These are phyloP conservation scores for Cutaneotrichosporon cutaneum DNA, from an alignment of 1,284 basidiomycete species.

Conservation along the genomic window DNA sequence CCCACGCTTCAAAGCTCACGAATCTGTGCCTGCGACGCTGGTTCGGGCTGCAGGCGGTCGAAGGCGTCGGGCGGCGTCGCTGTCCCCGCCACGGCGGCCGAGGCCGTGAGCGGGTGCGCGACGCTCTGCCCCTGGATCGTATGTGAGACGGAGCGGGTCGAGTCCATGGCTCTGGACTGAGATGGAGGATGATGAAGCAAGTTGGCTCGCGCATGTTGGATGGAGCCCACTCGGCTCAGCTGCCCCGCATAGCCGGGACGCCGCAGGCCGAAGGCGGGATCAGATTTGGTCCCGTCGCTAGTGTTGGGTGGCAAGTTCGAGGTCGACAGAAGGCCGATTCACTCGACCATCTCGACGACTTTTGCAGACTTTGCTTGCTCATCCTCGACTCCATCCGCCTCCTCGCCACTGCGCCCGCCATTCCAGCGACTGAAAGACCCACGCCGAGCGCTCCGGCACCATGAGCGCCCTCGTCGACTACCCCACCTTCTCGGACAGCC, in stretches of 20 bases:
- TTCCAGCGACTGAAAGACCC: neutral
- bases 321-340: too few species aligned
- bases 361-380: neutral
- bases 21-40: slow-evolving; percentile 69
- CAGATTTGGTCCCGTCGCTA: slow-evolving; percentile 12
- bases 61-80: slow-evolving; percentile 24
- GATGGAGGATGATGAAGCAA: neutral
- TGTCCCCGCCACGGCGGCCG: neutral
- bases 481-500: slow-evolving; percentile 52
- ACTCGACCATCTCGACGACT: neutral
- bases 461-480: slow-evolving; percentile 29
- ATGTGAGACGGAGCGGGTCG: slow-evolving; percentile 18
- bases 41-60: slow-evolving; percentile 32
- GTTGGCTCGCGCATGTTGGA: neutral
- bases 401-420: neutral
- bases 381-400: slow-evolving; percentile 7
- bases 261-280: neutral
- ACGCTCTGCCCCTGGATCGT: slow-evolving; percentile 1
- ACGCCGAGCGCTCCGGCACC: slow-evolving; percentile 3
- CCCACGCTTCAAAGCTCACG: slow-evolving; percentile 70
- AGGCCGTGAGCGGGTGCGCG: neutral
- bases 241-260: neutral
- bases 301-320: slow-evolving; percentile 18
- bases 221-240: neutral
- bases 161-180: slow-evolving; percentile 20